Evolutionary conservation across 371 early-diverging fungal genomes (phyloP).

Genomic region (Lichtheimia corymbifera): DNA sequence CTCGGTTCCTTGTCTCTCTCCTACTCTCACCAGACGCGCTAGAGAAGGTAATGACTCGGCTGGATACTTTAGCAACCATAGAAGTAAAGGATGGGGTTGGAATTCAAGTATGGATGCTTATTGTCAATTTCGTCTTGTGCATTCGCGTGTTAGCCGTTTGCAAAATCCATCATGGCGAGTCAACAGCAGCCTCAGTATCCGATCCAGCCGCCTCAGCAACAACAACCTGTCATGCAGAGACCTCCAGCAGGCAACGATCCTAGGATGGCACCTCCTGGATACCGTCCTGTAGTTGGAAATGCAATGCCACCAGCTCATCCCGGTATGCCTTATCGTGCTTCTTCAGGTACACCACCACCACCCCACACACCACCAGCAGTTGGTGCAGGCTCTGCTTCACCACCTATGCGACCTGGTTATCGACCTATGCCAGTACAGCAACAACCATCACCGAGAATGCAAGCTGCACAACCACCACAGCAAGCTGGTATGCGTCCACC

Average conservation of each 20-base stretch:
- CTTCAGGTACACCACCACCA: constrained; percentile 20
- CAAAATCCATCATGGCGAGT: constrained; percentile 18
- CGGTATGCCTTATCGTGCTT: constrained; percentile 18
- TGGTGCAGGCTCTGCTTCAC: not conserved
- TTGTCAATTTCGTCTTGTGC: no score
- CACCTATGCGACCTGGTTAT: not conserved
- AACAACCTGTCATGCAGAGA: constrained; percentile 3
- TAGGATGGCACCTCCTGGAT: constrained; percentile 15
- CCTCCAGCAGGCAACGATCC: constrained; percentile 31
- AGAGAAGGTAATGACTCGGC: no score
- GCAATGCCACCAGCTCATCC: constrained; percentile 19
- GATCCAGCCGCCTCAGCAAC: constrained; percentile 21
- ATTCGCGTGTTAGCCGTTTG: no score
- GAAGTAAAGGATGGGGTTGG: no score
- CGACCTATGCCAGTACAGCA: not conserved
- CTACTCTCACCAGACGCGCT: no score
- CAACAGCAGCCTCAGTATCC: constrained; percentile 23
- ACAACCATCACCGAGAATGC: not conserved
- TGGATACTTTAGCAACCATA: no score
- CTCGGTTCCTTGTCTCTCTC: no score
- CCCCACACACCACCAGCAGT: constrained; percentile 10
- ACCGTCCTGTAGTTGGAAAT: constrained; percentile 12
- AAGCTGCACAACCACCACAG: not conserved
- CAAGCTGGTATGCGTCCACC: not conserved
- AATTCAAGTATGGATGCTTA: no score